Evolutionary conservation across 2,329 filamentous ascomycete genomes (phyloP), one percentile per base, ranked within the genome.

Genomic region (Ophiocordyceps sinensis): DNA sequence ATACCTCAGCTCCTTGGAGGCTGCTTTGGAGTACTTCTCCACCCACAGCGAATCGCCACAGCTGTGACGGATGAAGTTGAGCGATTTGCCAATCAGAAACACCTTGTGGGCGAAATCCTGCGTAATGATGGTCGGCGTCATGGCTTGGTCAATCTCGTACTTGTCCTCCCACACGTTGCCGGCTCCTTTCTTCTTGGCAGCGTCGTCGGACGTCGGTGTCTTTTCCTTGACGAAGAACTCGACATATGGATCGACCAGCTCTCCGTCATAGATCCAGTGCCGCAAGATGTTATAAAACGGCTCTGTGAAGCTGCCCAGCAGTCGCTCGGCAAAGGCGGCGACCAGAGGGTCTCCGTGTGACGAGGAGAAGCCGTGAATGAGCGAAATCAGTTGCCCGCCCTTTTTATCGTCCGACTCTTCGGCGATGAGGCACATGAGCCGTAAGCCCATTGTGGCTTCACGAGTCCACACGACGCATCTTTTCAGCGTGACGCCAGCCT

Each of bases 151-250:
- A 32, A 95, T 71, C 54, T 85, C 83, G 63, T 94, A 98, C 58
- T 96, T 96, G 61, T 94, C 87, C 59, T 96, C 88, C 91, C 91
- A 98, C 2, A 96, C 88, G 49, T 88, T 95, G 31, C 82, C 88
- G 14, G 85, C 83, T 21, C 77, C 81, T 38, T 70, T 72, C 39
- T 66, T 65, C 49, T 68, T 71, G 38, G 61, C 54, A 43, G 69
- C 65, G 45, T 15, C 40, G 14, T 41, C 40, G 19, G n/a, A n/a
- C 12, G 23, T 49, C 7, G 52, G 45, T 40, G 79, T 75, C 50
- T 89, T 85, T 57, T 95, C 86, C 17, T 79, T 79, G 17, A 98
- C 88, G 53, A 98, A 96, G 62, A 98, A 98, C 55, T 98, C 91
- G 42, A 79, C 73, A 53, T 88, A 95, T 0, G 93, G 91, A 60